Conservation (phyloP, 1,284 basidiomycete genomes). For the Ustilago tritici region DNA sequence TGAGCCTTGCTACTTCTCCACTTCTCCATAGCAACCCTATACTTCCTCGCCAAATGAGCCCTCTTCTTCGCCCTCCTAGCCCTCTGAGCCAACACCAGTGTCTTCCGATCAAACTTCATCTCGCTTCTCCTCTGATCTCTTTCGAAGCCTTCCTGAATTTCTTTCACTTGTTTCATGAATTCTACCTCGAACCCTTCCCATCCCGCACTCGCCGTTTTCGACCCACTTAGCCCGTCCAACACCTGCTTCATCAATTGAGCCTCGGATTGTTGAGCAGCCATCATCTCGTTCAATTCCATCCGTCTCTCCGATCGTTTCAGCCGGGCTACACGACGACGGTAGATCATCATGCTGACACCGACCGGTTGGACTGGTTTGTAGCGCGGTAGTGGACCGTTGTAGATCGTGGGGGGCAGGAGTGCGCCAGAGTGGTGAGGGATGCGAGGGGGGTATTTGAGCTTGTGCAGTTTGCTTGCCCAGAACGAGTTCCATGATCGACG, state of each 20-base stretch:
- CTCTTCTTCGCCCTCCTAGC: conserved; percentile 49
- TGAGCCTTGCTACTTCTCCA: conserved; percentile 15
- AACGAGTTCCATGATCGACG: conserved; percentile 22
- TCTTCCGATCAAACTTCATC: conserved; percentile 55
- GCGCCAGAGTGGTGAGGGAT: conserved; percentile 62
- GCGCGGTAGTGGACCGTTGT: conserved; percentile 62
- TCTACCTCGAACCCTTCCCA: conserved; percentile 14
- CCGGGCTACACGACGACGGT: conserved; percentile 49
- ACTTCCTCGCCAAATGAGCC: conserved; percentile 24
- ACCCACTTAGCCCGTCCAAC: conserved; percentile 3
- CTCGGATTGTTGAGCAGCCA: conserved; percentile 22
- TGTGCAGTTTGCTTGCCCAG: conserved; percentile 32
- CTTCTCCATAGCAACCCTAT: conserved; percentile 20
- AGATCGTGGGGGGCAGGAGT: conserved; percentile 59
- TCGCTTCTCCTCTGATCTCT: conserved; percentile 44
- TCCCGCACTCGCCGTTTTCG: not conserved
- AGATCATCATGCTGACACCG: conserved; percentile 66
- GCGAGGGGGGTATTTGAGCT: conserved; percentile 37
- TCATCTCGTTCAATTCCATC: conserved; percentile 49
- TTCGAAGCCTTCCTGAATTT: conserved; percentile 37
- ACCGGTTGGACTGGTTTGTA: conserved; percentile 66
- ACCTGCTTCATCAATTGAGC: conserved; percentile 2
- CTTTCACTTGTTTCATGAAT: conserved; percentile 8
- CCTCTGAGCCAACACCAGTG: conserved; percentile 53
- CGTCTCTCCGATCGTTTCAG: conserved; percentile 34